These are phyloP conservation scores for Tuctoria greenei DNA, from an alignment of 176 grass and related monocot species.

Conservation along the genomic window DNA sequence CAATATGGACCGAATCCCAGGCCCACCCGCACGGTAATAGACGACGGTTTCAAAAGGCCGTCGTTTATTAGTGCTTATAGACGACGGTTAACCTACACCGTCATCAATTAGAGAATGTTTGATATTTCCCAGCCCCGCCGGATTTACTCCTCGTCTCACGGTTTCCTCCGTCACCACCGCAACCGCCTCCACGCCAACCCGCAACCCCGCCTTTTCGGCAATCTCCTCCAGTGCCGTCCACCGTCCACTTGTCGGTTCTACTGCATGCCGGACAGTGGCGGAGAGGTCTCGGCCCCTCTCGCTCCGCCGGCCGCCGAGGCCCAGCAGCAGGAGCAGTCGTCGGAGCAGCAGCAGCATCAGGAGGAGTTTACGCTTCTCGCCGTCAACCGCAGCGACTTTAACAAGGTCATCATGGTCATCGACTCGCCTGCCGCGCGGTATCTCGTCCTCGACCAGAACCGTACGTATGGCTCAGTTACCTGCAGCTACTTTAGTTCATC, in stretches of 20 bases:
- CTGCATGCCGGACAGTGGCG: slow-evolving; percentile 28
- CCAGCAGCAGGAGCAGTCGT: background rate
- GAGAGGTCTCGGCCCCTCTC: slow-evolving; percentile 18
- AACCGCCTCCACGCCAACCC: background rate
- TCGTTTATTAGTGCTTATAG: too few relatives aligned
- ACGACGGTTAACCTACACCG: too few relatives aligned
- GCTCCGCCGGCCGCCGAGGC: slow-evolving; percentile 7
- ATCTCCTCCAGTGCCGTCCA: background rate
- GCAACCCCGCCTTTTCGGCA: background rate
- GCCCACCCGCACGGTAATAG: too few relatives aligned
- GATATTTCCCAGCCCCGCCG: too few relatives aligned
- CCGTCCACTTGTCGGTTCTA: background rate
- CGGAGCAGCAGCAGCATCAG: slow-evolving; percentile 14
- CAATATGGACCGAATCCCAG: too few relatives aligned
- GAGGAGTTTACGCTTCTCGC: slow-evolving; percentile 61
- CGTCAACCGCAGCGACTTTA: slow-evolving; percentile 51
- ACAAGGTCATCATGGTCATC: slow-evolving; percentile 74
- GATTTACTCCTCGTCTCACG: too few relatives aligned
- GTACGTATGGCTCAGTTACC: slow-evolving; percentile 31
- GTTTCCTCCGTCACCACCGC: background rate
- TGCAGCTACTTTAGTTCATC: background rate
- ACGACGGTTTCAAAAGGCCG: too few relatives aligned
- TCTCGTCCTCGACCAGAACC: slow-evolving; percentile 70
- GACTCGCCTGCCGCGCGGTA: slow-evolving; percentile 60
- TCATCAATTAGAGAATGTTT: too few relatives aligned